These are phyloP conservation scores for Pseudogymnoascus sp. DNA, from an alignment of 2,329 filamentous ascomycete species.

Conservation along the genomic window DNA sequence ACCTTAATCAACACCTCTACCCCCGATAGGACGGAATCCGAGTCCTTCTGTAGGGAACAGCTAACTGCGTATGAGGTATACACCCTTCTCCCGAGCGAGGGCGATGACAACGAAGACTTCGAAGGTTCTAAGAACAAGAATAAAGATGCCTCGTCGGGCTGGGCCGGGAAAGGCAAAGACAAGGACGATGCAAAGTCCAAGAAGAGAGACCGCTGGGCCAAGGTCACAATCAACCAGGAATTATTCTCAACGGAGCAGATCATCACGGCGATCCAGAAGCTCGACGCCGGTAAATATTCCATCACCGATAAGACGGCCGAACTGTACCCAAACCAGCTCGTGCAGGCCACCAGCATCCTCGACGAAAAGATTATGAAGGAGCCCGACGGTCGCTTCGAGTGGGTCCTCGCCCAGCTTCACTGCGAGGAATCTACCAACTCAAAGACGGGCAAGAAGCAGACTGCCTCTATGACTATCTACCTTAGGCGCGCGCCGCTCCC, in stretches of 20 bases:
- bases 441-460: constrained; percentile 17
- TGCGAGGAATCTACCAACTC: constrained; percentile 8
- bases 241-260: constrained; percentile 21
- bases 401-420: constrained; percentile 24
- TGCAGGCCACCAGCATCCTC: constrained; percentile 21
- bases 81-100: constrained; percentile 12
- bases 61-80: constrained; percentile 20
- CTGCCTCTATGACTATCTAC: constrained; percentile 21
- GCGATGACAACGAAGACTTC: too few species aligned
- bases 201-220: constrained; percentile 20
- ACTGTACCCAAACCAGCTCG: constrained; percentile 19
- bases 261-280: constrained; percentile 18
- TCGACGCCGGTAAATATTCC: constrained; percentile 17
- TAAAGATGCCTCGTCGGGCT: too few species aligned
- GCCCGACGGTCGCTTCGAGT: constrained; percentile 28
- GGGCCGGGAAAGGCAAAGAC: too few species aligned
- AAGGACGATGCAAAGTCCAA: constrained; percentile 15
- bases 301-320: constrained; percentile 22
- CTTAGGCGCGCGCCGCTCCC: constrained; percentile 17
- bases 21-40: constrained; percentile 15
- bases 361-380: too few species aligned
- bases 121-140: too few species aligned
- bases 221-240: constrained; percentile 17
- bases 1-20: neutral
- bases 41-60: constrained; percentile 19